Evolutionary conservation across 1,284 basidiomycete genomes (phyloP).

Genomic region (Moniliophthora roreri): DNA sequence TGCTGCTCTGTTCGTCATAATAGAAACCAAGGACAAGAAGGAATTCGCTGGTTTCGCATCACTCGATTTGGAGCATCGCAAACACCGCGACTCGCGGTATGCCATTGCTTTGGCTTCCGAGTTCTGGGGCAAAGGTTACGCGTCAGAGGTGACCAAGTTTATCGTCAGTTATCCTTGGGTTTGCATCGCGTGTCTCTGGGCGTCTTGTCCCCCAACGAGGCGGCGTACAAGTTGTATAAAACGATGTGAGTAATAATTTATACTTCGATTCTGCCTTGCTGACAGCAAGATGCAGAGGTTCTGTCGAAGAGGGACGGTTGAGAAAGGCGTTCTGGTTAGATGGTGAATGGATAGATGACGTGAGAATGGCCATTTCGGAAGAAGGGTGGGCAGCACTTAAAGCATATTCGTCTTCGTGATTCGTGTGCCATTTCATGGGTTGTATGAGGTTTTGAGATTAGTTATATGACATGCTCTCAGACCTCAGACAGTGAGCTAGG

Average conservation of each 20-base stretch:
- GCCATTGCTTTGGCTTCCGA: conserved; percentile 25
- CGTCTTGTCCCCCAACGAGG: conserved; percentile 29
- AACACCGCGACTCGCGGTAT: conserved; percentile 28
- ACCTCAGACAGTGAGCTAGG: too few species aligned
- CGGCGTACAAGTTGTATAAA: conserved; percentile 27
- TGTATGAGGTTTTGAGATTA: too few species aligned
- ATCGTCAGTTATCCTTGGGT: conserved; percentile 29
- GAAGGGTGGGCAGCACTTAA: conserved; percentile 19
- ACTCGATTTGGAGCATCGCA: conserved; percentile 26
- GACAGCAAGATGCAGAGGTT: conserved; percentile 21
- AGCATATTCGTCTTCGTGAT: background rate
- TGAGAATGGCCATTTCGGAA: conserved; percentile 25
- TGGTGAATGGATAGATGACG: conserved; percentile 26
- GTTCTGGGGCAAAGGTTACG: conserved; percentile 32
- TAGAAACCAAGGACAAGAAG: conserved; percentile 25
- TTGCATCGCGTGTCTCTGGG: conserved; percentile 29
- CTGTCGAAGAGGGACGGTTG: conserved; percentile 28
- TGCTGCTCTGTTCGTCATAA: conserved; percentile 30
- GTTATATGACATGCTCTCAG: too few species aligned
- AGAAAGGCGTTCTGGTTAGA: conserved; percentile 26
- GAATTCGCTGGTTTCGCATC: conserved; percentile 36
- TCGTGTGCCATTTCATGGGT: background rate
- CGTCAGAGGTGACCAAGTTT: conserved; percentile 29
- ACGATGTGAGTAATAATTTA: conserved; percentile 24
- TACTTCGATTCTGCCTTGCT: background rate